phyloP scores from a whole-genome alignment of 2,329 filamentous ascomycete genomes.

The Ophiostoma tasmaniense region DNA sequence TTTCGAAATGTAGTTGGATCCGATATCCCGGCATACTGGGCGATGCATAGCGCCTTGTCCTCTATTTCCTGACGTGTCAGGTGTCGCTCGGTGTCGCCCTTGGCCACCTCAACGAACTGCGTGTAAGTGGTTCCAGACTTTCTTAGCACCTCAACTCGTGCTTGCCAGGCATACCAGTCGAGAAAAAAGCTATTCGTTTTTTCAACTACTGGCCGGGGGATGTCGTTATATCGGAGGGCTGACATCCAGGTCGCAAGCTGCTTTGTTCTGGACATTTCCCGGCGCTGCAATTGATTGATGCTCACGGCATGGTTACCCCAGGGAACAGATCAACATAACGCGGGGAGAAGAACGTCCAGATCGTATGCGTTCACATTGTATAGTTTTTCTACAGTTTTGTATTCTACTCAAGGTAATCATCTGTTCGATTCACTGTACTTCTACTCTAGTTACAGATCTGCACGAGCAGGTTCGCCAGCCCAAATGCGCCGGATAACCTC shows the following conservation, averaged over 20 bases:
- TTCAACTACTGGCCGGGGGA: neutral
- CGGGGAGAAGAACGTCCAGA: too few species aligned
- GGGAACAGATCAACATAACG: too few species aligned
- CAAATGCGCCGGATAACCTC: constrained; percentile 49
- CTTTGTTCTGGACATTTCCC: neutral
- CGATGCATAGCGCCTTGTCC: constrained; percentile 7
- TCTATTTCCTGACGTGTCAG: constrained; percentile 4
- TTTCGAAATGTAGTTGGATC: neutral
- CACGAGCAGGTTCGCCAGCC: constrained; percentile 42
- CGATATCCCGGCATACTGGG: neutral
- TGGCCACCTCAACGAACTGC: constrained; percentile 8
- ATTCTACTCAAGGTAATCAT: too few species aligned
- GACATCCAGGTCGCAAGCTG: constrained; percentile 3
- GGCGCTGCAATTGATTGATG: neutral
- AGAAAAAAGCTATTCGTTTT: constrained; percentile 9
- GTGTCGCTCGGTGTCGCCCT: constrained; percentile 10
- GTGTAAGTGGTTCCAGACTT: neutral
- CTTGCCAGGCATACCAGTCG: constrained; percentile 13
- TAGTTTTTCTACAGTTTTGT: too few species aligned
- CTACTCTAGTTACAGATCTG: neutral
- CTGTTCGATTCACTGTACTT: neutral
- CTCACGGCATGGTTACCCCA: too few species aligned
- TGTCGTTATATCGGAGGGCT: constrained; percentile 2
- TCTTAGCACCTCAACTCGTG: constrained; percentile 3
- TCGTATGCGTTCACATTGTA: too few species aligned